Conservation (phyloP, 306 rosid species). For the Phaseolus lunatus region DNA sequence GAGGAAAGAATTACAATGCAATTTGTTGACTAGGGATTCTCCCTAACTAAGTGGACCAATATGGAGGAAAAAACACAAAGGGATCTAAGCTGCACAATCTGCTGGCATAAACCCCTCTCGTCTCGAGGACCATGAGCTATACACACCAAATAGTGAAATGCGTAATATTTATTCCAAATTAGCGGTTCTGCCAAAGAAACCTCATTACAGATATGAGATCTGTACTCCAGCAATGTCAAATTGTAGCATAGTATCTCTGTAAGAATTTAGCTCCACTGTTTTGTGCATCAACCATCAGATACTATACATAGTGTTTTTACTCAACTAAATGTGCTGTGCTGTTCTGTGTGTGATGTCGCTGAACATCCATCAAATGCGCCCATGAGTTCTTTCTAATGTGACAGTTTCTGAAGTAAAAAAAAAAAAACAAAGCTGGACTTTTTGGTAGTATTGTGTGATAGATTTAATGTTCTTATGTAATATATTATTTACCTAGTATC, state of each 20-base stretch:
- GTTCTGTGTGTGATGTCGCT: background rate
- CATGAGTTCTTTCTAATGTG: background rate
- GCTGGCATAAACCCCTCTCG: too few species aligned
- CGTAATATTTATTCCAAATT: background rate
- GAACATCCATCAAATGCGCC: constrained; percentile 3
- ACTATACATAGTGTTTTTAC: background rate
- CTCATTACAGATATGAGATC: background rate
- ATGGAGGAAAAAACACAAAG: too few species aligned
- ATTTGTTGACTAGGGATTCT: too few species aligned
- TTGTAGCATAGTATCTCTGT: background rate
- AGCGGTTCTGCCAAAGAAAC: background rate
- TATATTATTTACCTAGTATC: background rate
- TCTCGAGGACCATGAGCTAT: background rate
- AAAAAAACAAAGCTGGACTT: background rate
- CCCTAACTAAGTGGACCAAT: too few species aligned
- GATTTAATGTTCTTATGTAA: background rate
- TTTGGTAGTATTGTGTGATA: constrained; percentile 2
- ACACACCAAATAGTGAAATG: background rate
- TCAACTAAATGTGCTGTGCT: background rate
- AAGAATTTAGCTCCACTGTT: background rate
- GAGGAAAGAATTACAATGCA: too few species aligned
- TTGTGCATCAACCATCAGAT: background rate
- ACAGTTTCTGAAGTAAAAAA: background rate
- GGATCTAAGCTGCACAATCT: too few species aligned
- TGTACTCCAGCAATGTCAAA: background rate